Base-by-base conservation (phyloP, 805 yeast genomes). In the Lachancea sp. region DNA sequence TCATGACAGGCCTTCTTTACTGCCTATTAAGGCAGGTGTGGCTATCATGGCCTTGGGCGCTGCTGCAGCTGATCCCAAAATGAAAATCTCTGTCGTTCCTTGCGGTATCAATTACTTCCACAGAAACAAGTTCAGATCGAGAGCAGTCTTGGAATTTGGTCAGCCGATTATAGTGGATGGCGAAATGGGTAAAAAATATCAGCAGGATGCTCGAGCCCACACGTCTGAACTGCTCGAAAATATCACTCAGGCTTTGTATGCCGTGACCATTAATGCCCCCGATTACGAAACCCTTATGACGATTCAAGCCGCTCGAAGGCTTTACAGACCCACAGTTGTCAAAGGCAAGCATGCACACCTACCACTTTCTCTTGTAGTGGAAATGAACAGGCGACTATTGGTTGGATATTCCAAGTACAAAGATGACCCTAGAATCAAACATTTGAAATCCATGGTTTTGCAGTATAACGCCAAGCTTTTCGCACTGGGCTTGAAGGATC, bases 21-120 rank as follows among this genome's bases (percentile, higher is more conserved):
- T 90, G 31, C 97, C 98, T 0, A 69, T 90, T 50, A 90, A 90
- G 58, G 96, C 97, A 0, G 98, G 98, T 36, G 96, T 90, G 19
- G 96, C 97, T 1, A 83, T 90, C 41, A 90, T 90, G 97, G 97
- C 97, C 0, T 68, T 90, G 15, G 97, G 97, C 12, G 95, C 97
- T 0, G 75, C 85, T 69, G 86, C 83, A 17, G 74, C 78, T 34
- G 76, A 83, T 48, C 88, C 92, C 0, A 67, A 71, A 21, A 77
- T 87, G 60, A 75, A 83, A 38, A 85, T 90, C 3, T 77, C 80
- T 43, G 84, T 92, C 45, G 94, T 90, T 11, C 97, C 97, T 3
- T 85, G 94, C 54, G 98, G 98, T 12, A 77, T 90, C 83, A 89
- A 89, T 65, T 90, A 90, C 64, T 90, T 90, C 73, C 94, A 86